Base-by-base conservation (phyloP, 139 green algal genomes). In the Astrephomene gubernaculifera region DNA sequence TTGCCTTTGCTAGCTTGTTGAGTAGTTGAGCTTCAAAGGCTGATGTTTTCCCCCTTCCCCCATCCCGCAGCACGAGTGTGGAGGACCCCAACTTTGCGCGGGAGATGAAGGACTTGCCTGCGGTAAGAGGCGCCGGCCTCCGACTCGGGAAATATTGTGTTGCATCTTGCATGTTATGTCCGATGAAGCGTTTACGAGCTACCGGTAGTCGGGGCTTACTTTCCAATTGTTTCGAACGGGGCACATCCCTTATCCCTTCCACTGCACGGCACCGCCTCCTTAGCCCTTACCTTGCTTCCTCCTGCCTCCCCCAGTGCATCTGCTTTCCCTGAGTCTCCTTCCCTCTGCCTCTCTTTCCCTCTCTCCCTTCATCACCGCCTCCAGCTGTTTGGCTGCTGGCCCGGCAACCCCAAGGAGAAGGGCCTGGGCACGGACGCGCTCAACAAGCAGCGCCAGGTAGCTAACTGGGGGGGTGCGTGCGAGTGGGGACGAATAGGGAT, bases 331-430 rank as follows among this genome's bases (percentile, higher is more conserved):
- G 17, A 57, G 49, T 57, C 17, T 17, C 49, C 49, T 25, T 57
- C 17, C 17, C 14, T 57, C 49, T 57, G 49, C 17, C 49, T 57
- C 49, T 57, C 14, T 25, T 57, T 57, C 49, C 49, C 49, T 57
- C 17, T 57, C 49, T 57, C 17, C 49, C 49, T 57, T 25, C 49
- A 57, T 21, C n/a, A 22, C 9, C n/a, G 7, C 9, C 63, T 29
- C 71, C n/a, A 79, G 71, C n/a, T 63, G 35, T 79, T 79, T 41
- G 71, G 71, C 71, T 63, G 71, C 44, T 53, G 43, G 29, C 24
- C 43, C 1, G 71, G 35, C 25, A 25, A 79, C 44, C 27, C 44
- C 29, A 10, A 33, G 1, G 67, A 73, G 27, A 73, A 53, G 14
- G 67, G 21, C 4, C 67, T 52, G 67, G 19, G 12, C 19, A 22